Base-by-base conservation (phyloP, 2,329 filamentous ascomycete species). In the Didymella keratinophila region DNA sequence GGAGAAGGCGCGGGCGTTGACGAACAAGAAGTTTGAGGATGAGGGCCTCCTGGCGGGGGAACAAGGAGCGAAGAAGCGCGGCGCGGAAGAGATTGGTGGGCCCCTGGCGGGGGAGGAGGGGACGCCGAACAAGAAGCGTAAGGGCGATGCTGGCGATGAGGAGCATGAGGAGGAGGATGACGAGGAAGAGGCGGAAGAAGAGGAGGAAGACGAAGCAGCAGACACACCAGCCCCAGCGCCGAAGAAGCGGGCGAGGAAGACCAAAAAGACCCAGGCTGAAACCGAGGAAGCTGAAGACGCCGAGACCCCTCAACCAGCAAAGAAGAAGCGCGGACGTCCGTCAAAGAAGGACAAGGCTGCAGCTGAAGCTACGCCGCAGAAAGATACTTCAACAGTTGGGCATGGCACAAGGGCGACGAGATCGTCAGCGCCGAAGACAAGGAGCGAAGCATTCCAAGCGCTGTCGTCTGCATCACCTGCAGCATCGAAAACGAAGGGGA, bases 21-120 rank as follows among this genome's bases (percentile, higher is more conserved):
- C 65, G 37, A 70, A 75, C 45, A 70, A 60, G 54, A 72, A 68
- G 37, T 75, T 75, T 58, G 60, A 69, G 42, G 16, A 8, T 12
- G 30, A 32, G 51, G 58, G 47, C 60, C 7, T 7, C 36, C 62
- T 62, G 14, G 65, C 65, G 8, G 32, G 32, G 16, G 63, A 60
- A 3, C 62, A 23, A 3, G 12, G 61, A 59, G 2, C 14, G n/a
- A 72, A 66, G 63, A 76, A 76, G 68, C 63, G 72, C 51, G 63
- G 57, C 3, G 69, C 58, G 34, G 61, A 68, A n/a, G 57, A 52
- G n/a, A n/a, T n/a, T n/a, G n/a, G n/a, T n/a, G n/a, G n/a, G n/a
- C n/a, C n/a, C 36, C 62, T 62, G 14, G 65, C 65, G 9, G 32
- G 32, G 4, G 63, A 60, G 3, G 63, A 41, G 9, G 20, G 60